Conservation (phyloP, 2,329 filamentous ascomycete genomes). For the Lasiodiplodia citricola region DNA sequence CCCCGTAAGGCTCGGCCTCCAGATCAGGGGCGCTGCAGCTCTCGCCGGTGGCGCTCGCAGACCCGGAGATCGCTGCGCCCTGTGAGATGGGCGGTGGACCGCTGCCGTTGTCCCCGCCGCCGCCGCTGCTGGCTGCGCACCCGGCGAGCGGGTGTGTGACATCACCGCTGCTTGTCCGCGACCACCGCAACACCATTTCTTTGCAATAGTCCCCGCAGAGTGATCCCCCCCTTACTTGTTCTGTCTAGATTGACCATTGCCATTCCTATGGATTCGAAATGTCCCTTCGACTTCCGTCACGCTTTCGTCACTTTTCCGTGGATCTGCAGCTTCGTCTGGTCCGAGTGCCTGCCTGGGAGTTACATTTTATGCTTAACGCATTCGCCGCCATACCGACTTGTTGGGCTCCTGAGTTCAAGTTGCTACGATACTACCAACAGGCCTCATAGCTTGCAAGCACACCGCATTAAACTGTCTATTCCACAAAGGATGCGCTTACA, state of each 20-base stretch:
- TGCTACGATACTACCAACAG: too few relatives aligned
- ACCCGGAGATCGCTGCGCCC: constrained; percentile 3
- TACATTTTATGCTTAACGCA: too few relatives aligned
- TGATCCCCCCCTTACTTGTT: background rate
- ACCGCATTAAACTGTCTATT: too few relatives aligned
- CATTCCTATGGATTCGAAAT: background rate
- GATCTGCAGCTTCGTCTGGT: too few relatives aligned
- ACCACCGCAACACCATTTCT: background rate
- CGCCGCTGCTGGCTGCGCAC: background rate
- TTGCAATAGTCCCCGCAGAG: background rate
- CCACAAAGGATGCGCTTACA: background rate
- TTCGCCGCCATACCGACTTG: too few relatives aligned
- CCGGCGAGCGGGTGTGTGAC: constrained; percentile 2
- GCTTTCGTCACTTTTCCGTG: too few relatives aligned
- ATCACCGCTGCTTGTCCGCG: background rate
- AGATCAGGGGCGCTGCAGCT: constrained; percentile 13
- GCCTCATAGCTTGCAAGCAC: too few relatives aligned
- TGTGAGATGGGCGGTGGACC: background rate
- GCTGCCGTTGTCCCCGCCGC: background rate
- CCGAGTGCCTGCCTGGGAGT: too few relatives aligned
- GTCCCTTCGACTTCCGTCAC: background rate
- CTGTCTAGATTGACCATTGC: background rate
- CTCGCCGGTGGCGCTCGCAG: background rate
- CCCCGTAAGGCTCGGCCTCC: background rate
- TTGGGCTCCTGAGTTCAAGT: too few relatives aligned